phyloP scores from a whole-genome alignment of 2,329 filamentous ascomycete genomes.

The Moelleriella libera region DNA sequence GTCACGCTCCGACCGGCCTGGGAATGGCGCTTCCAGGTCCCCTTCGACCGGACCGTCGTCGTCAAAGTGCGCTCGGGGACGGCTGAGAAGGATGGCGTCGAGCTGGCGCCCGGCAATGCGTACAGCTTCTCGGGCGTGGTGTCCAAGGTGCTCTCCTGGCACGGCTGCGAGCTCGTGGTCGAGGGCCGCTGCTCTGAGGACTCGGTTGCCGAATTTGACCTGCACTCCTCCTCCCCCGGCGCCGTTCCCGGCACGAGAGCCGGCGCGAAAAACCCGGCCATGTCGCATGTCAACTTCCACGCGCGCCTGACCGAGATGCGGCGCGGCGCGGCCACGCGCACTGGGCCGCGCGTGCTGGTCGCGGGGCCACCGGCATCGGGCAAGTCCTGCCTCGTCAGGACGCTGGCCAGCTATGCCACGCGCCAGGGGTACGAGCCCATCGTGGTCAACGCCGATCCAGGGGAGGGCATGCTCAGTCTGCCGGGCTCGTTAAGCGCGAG shows the following conservation, averaged over 20 bases:
- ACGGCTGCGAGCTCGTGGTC: conserved; percentile 77
- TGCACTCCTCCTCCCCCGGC: conserved; percentile 44
- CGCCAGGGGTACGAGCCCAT: conserved; percentile 61
- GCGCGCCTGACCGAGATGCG: conserved; percentile 69
- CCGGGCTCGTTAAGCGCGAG: conserved; percentile 75
- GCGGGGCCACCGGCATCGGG: conserved; percentile 66
- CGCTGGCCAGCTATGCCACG: conserved; percentile 66
- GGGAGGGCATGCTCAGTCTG: conserved; percentile 63
- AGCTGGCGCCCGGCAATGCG: conserved; percentile 65
- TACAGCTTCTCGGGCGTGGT: conserved; percentile 76
- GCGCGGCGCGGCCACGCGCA: conserved; percentile 35
- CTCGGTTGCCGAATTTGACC: conserved; percentile 37
- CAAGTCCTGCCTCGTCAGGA: conserved; percentile 70
- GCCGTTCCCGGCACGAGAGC: conserved; percentile 24
- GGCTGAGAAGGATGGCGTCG: conserved; percentile 89
- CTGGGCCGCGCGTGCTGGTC: conserved; percentile 70
- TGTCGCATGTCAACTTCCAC: conserved; percentile 73
- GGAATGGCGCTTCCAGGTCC: conserved; percentile 70
- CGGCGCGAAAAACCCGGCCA: conserved; percentile 47
- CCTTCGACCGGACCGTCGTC: conserved; percentile 27
- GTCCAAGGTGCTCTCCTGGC: conserved; percentile 82
- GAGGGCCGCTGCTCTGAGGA: conserved; percentile 42
- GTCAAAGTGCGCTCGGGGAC: conserved; percentile 62
- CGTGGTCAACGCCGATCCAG: conserved; percentile 73
- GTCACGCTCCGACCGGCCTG: conserved; percentile 45